Base-by-base conservation (phyloP, 768 basidiomycete species). In the Sarcodon aspratus region DNA sequence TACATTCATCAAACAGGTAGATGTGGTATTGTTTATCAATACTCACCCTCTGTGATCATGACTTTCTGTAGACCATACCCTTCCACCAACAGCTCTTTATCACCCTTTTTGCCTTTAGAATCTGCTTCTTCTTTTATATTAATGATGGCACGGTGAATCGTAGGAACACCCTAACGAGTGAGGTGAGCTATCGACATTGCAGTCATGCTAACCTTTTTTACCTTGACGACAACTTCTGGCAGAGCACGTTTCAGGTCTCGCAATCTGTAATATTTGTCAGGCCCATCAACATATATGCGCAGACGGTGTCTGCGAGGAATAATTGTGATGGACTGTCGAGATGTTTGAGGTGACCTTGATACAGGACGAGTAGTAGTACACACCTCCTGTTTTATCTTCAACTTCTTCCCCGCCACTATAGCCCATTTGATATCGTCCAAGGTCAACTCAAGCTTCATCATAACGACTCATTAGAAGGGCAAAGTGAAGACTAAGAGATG, bases 21-120 rank as follows among this genome's bases (percentile, higher is more conserved):
- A 11, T 18, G 44, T 27, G 15, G 4, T 27, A n/a, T 27, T 3
- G 5, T 6, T 52, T 17, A 37, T 15, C 17, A 32, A 33, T 9
- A n/a, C 8, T 7, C 12, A 91, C 94, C 95, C 68, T 96, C 93
- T 1, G 92, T 95, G 21, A 78, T 85, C 96, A 99, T 99, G 59
- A 96, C 95, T 58, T 89, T 87, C 56, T 93, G 86, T 49, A 99
- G 69, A 12, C 96, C 96, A 64, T 98, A 94, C 8, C 96, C 96
- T 72, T 98, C 95, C 1, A 98, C 93, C 7, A 99, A 75, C 9
- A 99, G 67, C 61, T 95, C 88, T 61, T 95, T 92, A 56, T 92
- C 85, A 7, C 82, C 84, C 57, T 91, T 88, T 65, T 84, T 83
- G 3, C 89, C 89, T 52, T 76, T 75, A 3, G 69, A 65, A 48